Conservation (phyloP, 176 grass and related monocot genomes). For the Aegilops sharonensis region DNA sequence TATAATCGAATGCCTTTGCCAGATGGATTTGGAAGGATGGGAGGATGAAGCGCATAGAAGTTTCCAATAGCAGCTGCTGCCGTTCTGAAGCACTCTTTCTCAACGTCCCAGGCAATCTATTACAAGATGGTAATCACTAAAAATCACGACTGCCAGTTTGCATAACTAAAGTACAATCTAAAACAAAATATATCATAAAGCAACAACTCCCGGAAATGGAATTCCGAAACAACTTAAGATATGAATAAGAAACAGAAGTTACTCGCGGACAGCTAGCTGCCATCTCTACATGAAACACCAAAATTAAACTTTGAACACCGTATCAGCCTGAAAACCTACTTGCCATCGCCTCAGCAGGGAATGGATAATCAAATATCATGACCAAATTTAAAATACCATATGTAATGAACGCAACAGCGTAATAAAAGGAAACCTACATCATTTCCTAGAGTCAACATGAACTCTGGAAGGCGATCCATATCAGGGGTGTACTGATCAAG, state of each 20-base stretch:
- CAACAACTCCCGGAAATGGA: background rate
- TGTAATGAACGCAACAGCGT: no score
- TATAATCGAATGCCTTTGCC: constrained; percentile 72
- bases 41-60: constrained; percentile 94
- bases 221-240: background rate
- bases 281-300: background rate
- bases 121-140: constrained; percentile 8
- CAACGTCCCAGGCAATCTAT: constrained; percentile 84
- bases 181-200: constrained; percentile 29
- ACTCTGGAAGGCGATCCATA: constrained; percentile 86
- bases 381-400: constrained; percentile 11
- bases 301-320: constrained; percentile 16
- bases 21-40: constrained; percentile 90
- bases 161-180: background rate
- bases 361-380: background rate
- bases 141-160: background rate
- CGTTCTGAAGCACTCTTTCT: constrained; percentile 86
- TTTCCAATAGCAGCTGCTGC: constrained; percentile 77
- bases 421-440: constrained; percentile 64
- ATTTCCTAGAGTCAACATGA: constrained; percentile 72
- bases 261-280: background rate
- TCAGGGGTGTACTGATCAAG: constrained; percentile 96
- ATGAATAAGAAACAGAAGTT: background rate
- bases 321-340: constrained; percentile 9
- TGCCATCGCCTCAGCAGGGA: background rate